These are phyloP conservation scores for Talaromyces funiculosus DNA, from an alignment of 2,329 filamentous ascomycete species.

Conservation along the genomic window DNA sequence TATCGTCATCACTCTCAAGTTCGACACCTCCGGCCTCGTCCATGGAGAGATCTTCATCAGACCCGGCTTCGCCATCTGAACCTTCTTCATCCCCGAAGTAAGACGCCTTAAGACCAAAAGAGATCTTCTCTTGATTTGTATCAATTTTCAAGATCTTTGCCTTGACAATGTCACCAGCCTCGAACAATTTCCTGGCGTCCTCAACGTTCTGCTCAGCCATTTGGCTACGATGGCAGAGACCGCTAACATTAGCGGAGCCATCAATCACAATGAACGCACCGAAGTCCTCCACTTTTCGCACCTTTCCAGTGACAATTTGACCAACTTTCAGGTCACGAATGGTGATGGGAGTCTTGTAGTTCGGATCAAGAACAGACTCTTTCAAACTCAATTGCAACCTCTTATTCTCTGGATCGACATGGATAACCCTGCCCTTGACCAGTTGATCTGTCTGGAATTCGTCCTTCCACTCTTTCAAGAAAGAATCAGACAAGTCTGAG, in stretches of 20 bases:
- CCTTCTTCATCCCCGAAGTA: conserved; percentile 64
- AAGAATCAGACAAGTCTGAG: conserved; percentile 82
- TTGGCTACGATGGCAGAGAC: conserved; percentile 85
- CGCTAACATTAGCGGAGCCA: conserved; percentile 80
- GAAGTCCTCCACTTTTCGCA: conserved; percentile 90
- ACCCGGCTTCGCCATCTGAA: conserved; percentile 38
- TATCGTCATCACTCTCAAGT: conserved; percentile 32
- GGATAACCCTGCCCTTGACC: conserved; percentile 76
- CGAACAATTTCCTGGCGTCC: conserved; percentile 84
- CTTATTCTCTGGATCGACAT: conserved; percentile 61
- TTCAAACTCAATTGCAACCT: conserved; percentile 85
- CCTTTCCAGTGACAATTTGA: conserved; percentile 79
- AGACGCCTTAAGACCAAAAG: conserved; percentile 86
- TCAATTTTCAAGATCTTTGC: conserved; percentile 80
- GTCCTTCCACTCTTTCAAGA: conserved; percentile 92
- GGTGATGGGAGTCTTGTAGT: conserved; percentile 67
- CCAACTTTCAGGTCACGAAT: conserved; percentile 73
- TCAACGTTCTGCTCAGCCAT: conserved; percentile 79
- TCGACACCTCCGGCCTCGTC: conserved; percentile 20
- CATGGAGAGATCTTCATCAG: conserved; percentile 35
- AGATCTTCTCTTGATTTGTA: conserved; percentile 68
- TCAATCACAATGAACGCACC: conserved; percentile 92
- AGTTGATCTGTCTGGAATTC: conserved; percentile 83
- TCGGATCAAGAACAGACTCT: conserved; percentile 71
- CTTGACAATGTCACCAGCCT: conserved; percentile 87